Evolutionary conservation across 495 filamentous ascomycete genomes (phyloP), one percentile per base, ranked within the genome.

Genomic region (Aspergillus campestris): DNA sequence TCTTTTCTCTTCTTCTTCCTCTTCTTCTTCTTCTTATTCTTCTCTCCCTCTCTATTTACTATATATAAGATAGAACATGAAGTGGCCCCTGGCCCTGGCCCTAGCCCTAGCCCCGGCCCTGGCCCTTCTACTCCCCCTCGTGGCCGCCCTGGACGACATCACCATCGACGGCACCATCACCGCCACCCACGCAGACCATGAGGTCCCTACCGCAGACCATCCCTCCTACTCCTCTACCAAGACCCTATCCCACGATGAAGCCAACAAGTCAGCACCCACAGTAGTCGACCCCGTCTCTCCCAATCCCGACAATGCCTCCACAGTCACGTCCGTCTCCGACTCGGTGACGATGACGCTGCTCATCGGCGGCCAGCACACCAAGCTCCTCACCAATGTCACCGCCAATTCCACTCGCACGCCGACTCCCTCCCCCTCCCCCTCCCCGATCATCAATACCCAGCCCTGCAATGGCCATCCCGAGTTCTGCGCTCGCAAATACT

Each of bases 391-490:
- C 28, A 82, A 77, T 57, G 56, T 42, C 14, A 80, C 71, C 8
- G 56, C 58, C 38, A 71, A 65, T 57, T 59, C 63, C 6, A 74
- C 69, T 1, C 37, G 51, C 1, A 65, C 61, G 13, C 45, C 65
- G 29, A 50, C 69, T 1, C 55, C 60, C 6, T 60, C 72, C 0
- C 38, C 73, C 3, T 53, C 66, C 7, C 65, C 77, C 0, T 55
- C 62, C 12, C 65, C 76, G 0, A 76, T 75, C 2, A 75, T 75
- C n/a, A 87, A 87, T 55, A 86, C 81, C 0, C 79, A 75, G 45
- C 81, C 88, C 3, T 97, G 91, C 73, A 97, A 97, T 62, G 76
- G 78, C 60, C 86, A 91, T 53, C 65, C 79, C n/a, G 87, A 94
- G 57, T 81, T 94, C 56, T 97, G 91, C 65, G 61, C 58, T 7